phyloP scores from a whole-genome alignment of 768 basidiomycete genomes.

The Suillus placidus region DNA sequence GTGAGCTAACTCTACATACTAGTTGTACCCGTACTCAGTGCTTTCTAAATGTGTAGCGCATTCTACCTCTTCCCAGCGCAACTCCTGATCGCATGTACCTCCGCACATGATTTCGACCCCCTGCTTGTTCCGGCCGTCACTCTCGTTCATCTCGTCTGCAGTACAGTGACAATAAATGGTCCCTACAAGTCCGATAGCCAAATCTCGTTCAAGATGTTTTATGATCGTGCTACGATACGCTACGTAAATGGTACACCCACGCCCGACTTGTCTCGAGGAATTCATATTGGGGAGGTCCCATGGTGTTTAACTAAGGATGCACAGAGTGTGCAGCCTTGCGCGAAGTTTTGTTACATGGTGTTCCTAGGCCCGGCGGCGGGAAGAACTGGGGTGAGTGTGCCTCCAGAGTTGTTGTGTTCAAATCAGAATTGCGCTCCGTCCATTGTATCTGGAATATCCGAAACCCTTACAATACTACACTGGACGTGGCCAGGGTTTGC shows the following conservation, averaged over 20 bases:
- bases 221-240: slow-evolving; percentile 9
- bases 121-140: slow-evolving; percentile 5
- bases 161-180: slow-evolving; percentile 4
- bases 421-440: too few relatives aligned
- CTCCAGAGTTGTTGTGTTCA: too few relatives aligned
- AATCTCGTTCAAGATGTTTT: not conserved
- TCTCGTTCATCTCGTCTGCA: slow-evolving; percentile 25
- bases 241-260: not conserved
- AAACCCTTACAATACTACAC: too few relatives aligned
- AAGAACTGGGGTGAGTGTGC: too few relatives aligned
- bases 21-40: not conserved
- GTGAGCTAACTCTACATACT: slow-evolving; percentile 17
- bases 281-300: slow-evolving; percentile 20
- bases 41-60: not conserved
- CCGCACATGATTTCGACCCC: slow-evolving; percentile 13
- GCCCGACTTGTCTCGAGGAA: slow-evolving; percentile 6
- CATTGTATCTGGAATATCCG: too few relatives aligned
- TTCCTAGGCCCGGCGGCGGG: too few relatives aligned
- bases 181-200: not conserved
- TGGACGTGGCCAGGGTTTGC: too few relatives aligned
- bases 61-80: slow-evolving; percentile 26
- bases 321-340: too few relatives aligned
- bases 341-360: too few relatives aligned
- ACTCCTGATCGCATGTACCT: slow-evolving; percentile 25
- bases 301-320: slow-evolving; percentile 12